phyloP scores from a whole-genome alignment of 108 stramenopile species.

The Seminavis robusta region DNA sequence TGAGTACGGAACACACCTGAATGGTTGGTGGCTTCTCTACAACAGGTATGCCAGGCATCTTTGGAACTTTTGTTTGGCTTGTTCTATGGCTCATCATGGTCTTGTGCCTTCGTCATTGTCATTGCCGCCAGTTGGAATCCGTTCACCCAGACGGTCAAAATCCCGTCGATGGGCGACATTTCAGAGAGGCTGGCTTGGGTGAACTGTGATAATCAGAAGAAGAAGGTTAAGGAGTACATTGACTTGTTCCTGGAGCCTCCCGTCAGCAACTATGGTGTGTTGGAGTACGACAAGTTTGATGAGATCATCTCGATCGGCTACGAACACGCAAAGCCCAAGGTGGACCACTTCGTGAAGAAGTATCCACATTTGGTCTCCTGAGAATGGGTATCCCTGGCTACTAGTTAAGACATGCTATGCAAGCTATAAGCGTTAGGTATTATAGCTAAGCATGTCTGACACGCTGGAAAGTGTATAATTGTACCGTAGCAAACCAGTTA shows the following conservation, averaged over 20 bases:
- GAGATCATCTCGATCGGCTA: conserved; percentile 52
- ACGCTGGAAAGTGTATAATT: too few relatives aligned
- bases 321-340: conserved; percentile 44
- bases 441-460: too few relatives aligned
- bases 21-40: conserved; percentile 49
- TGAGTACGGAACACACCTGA: conserved; percentile 48
- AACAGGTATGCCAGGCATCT: too few relatives aligned
- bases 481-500: too few relatives aligned
- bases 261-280: conserved; percentile 33
- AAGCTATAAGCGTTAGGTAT: too few relatives aligned
- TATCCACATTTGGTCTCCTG: conserved; percentile 26
- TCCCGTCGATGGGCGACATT: conserved; percentile 54
- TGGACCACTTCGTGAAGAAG: conserved; percentile 38
- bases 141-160: conserved; percentile 45
- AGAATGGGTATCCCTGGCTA: too few relatives aligned
- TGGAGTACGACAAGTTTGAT: conserved; percentile 50
- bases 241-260: conserved; percentile 49
- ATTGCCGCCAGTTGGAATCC: conserved; percentile 58
- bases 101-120: too few relatives aligned
- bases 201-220: conserved; percentile 34
- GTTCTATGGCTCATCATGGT: too few relatives aligned
- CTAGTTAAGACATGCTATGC: too few relatives aligned
- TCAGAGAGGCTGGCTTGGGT: conserved; percentile 44
- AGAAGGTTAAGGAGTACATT: conserved; percentile 14
- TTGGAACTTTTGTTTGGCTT: too few relatives aligned